phyloP scores from a whole-genome alignment of 2,329 filamentous ascomycete genomes.

The Ceratocystis destructans region DNA sequence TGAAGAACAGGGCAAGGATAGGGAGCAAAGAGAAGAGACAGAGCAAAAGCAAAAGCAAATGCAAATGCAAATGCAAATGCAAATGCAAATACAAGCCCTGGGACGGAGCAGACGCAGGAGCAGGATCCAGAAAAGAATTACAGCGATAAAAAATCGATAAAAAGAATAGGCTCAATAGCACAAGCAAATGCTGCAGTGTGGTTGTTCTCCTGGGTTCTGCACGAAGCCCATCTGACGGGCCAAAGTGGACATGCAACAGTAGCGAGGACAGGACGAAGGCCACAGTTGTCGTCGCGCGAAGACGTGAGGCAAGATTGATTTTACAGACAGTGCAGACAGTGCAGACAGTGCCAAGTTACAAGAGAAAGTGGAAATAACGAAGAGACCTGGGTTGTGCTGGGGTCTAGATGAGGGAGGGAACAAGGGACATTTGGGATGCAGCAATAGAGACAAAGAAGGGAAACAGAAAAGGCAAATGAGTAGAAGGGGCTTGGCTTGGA shows the following conservation, averaged over 20 bases:
- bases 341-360: not conserved
- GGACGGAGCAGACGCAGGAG: not conserved
- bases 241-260: not conserved
- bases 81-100: not conserved
- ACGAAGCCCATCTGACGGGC: too few relatives aligned
- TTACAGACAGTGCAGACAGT: not conserved
- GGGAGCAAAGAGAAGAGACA: not conserved
- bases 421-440: conserved; percentile 24
- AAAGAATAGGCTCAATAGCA: not conserved
- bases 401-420: not conserved
- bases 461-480: conserved; percentile 11
- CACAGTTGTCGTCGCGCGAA: not conserved
- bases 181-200: not conserved
- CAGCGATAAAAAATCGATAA: not conserved
- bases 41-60: not conserved
- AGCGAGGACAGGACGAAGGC: not conserved
- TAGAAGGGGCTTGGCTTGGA: not conserved
- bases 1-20: not conserved
- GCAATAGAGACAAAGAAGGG: conserved; percentile 22
- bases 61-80: not conserved
- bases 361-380: not conserved
- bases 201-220: not conserved
- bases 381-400: not conserved
- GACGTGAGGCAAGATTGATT: not conserved
- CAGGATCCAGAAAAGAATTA: not conserved